Evolutionary conservation across 495 filamentous ascomycete species (phyloP), one percentile per base, ranked within the genome.

Genomic region (Pyrenula massariospora): DNA sequence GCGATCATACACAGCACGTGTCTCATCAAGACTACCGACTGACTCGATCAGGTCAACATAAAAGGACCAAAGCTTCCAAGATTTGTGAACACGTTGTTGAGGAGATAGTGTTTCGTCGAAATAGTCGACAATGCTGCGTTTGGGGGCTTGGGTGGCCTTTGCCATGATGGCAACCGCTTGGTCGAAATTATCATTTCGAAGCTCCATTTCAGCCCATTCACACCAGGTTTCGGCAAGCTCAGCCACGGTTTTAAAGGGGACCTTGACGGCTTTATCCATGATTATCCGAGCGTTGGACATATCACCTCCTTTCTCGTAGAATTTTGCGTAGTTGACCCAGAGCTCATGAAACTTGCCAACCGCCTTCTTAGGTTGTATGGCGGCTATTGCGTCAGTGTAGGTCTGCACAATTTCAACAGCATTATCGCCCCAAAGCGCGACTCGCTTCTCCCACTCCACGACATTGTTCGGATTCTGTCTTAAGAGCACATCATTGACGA

Each of bases 61-160:
- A 78, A 97, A 99, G 75, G 88, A 93, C 93, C 93, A 99, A 12
- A 99, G 72, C 68, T 97, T 99, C 94, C 94, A 99, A 66, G 89
- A 94, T 77, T 97, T 99, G 72, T 99, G 94, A 8, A 99, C 87
- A 57, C 94, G 81, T 69, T 97, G 93, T 67, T 97, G 94, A 10
- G 94, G 92, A 3, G 89, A 88, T 8, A 99, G 75, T 0, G 81
- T 88, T 67, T 99, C 94, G 69, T 99, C 93, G 62, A 96, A 99
- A 67, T 96, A 99, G 70, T 99, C 94, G 22, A 97, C 93, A 1
- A 83, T 94, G 19, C 91, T 96, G 58, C 88, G 79, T 71, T 96
- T 97, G 0, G 93, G 91, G 15, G 93, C 89, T 68, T 95, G 90
- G 12, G 91, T 92, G 12, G 93, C 93, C 67, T 95, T 96, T 21